Conservation (phyloP, 164 flowering plant species). For the Stephania cephalantha region DNA sequence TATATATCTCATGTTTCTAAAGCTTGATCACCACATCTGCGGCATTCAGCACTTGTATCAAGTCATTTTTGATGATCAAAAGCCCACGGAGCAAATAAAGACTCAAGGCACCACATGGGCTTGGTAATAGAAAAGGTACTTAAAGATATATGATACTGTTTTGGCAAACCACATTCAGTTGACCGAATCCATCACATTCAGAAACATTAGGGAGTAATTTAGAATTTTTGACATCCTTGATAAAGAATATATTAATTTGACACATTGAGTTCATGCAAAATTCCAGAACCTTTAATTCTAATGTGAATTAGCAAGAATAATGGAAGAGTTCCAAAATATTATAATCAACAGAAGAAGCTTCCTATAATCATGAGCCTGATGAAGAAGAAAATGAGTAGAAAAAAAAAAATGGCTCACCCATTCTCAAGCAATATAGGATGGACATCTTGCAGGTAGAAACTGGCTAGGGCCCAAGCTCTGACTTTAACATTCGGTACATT, state of each 20-base stretch:
- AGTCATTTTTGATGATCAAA: neutral
- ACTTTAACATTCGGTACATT: conserved; percentile 44
- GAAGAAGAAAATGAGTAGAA: neutral
- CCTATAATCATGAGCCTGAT: neutral
- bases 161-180: neutral
- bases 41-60: neutral
- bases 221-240: neutral
- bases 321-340: neutral
- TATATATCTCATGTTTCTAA: no score
- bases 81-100: neutral
- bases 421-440: conserved; percentile 43
- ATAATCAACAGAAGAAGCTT: conserved; percentile 1
- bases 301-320: neutral
- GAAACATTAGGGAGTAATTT: neutral
- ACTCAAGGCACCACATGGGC: neutral
- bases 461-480: conserved; percentile 59
- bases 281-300: neutral
- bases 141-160: neutral
- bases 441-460: conserved; percentile 47
- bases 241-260: neutral
- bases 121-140: neutral
- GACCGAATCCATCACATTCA: neutral
- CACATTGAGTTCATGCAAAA: neutral
- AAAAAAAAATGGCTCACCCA: conserved; percentile 34
- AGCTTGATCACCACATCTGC: no score